A percentile compares a stretch with the other conserved stretches of the same genome.
Conservation (phyloP, 352 stramenopile species). For the Pythium graminicola region DNA sequence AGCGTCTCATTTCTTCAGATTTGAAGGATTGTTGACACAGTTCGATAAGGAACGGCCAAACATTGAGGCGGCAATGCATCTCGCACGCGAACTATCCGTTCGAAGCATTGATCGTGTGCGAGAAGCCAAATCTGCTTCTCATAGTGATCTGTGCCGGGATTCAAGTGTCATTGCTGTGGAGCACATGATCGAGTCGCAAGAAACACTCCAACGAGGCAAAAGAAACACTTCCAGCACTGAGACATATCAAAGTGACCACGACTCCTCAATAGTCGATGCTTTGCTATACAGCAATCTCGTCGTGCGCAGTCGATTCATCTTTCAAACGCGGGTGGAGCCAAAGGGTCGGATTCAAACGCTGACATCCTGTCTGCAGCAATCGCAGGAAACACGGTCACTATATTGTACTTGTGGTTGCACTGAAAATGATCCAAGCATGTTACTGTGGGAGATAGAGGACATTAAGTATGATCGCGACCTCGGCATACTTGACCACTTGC, state of each 20-base stretch:
- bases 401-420: slow-evolving; percentile 62
- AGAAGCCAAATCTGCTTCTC: slow-evolving; percentile 36
- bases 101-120: slow-evolving; percentile 70
- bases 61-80: slow-evolving; percentile 72
- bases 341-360: slow-evolving; percentile 60
- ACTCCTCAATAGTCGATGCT: slow-evolving; percentile 69
- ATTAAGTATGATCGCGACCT: slow-evolving; percentile 66
- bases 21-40: slow-evolving; percentile 54
- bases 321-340: slow-evolving; percentile 66
- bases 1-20: slow-evolving; percentile 68
- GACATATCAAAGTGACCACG: slow-evolving; percentile 16
- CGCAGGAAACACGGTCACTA: slow-evolving; percentile 53
- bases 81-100: slow-evolving; percentile 62
- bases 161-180: slow-evolving; percentile 5
- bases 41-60: slow-evolving; percentile 80
- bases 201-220: neutral
- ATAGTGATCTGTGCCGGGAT: slow-evolving; percentile 28
- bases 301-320: slow-evolving; percentile 73
- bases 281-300: slow-evolving; percentile 77
- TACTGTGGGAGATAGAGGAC: slow-evolving; percentile 65
- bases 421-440: slow-evolving; percentile 64
- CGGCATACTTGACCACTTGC: slow-evolving; percentile 47
- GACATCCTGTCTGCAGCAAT: slow-evolving; percentile 66
- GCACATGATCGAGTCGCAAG: neutral
- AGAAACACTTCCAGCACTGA: slow-evolving; percentile 8